Evolutionary conservation across 495 filamentous ascomycete genomes (phyloP), one percentile per base, ranked within the genome.

Genomic region (Penicillium arizonense): DNA sequence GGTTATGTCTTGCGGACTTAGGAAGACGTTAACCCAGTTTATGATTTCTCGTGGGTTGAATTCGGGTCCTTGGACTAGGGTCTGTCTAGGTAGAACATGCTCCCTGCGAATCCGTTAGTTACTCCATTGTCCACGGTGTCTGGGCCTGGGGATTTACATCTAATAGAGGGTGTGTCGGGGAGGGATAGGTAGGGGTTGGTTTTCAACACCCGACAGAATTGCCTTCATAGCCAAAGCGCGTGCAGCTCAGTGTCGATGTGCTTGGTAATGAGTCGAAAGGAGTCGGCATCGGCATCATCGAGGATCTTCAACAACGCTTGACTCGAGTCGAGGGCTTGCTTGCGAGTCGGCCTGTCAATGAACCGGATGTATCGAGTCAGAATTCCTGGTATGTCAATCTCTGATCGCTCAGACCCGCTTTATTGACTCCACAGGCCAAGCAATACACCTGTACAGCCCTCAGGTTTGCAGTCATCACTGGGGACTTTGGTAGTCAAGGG

Each of bases 401-500:
- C 21, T 30, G 16, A n/a, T 21, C 7, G 6, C 20, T 0, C 44
- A 1, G 30, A 2, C 52, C 12, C 9, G 16, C 1, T 11, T 7
- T n/a, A 4, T 33, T 33, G 8, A 45, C 20, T 14, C 23, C 34
- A 38, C 41, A 13, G 42, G 30, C 32, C 24, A 16, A 42, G 12
- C 38, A 56, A 48, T 7, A 40, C 37, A 36, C 12, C 43, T 13
- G 24, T 44, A n/a, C 28, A 30, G 28, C 28, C 32, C 9, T 38
- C 13, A 35, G 24, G 6, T 12, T 41, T 47, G 7, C 35, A 14
- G 21, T 39, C 52, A 2, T 57, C 46, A 13, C 43, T 46, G 0
- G 65, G 60, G 0, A 63, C 59, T 10, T 38, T 68, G 9, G 59
- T 62, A 9, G 60, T 61, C 30, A 65, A 68, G 38, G 65, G 60